Evolutionary conservation across 805 yeast genomes (phyloP), one percentile per base, ranked within the genome.

Genomic region (Candida sanyiensis): DNA sequence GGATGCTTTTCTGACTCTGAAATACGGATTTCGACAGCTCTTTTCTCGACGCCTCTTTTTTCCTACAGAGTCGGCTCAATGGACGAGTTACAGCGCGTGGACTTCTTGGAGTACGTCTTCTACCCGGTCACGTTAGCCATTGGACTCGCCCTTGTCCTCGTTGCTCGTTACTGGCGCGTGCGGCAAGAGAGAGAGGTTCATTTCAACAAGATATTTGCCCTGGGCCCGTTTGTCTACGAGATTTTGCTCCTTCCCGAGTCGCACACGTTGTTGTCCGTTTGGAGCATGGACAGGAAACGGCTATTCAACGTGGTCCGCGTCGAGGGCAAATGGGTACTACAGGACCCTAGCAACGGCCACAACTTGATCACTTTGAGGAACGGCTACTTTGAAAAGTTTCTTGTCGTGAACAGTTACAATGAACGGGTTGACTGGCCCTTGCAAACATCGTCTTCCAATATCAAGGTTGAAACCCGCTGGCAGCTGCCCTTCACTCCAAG

Each of bases 181-280:
- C 20, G 16, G 6, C 38, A 27, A 22, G 38, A 37, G 20, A 35
- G 32, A 22, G 17, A 23, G 17, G 10, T 26, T 2, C 28, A 19
- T 12, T 25, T 37, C 16, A 41, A 41, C 27, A 37, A 41, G 26
- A 18, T 41, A n/a, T 37, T 23, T 19, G 33, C 40, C 3, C 25
- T 41, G 6, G 25, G 23, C 12, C 18, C 29, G 3, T n/a, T 18
- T 12, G 33, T 41, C 5, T 28, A 37, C n/a, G 37, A 36, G 19
- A 24, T 35, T 12, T 36, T 45, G 7, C 23, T 42, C 9, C 52
- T 51, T n/a, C 64, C 61, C 44, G 34, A 61, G 12, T 50, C 52
- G 8, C 44, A 40, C 9, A 48, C 59, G n/a, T 39, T 50, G 10
- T 53, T 57, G 30, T 38, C 54, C 5, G 39, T 58, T 7, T 16